Percentiles rank a stretch among this genome's conserved stretches.
Evolutionary conservation across 2,329 filamentous ascomycete species (phyloP).

Genomic region (Pezicula carpinea): DNA sequence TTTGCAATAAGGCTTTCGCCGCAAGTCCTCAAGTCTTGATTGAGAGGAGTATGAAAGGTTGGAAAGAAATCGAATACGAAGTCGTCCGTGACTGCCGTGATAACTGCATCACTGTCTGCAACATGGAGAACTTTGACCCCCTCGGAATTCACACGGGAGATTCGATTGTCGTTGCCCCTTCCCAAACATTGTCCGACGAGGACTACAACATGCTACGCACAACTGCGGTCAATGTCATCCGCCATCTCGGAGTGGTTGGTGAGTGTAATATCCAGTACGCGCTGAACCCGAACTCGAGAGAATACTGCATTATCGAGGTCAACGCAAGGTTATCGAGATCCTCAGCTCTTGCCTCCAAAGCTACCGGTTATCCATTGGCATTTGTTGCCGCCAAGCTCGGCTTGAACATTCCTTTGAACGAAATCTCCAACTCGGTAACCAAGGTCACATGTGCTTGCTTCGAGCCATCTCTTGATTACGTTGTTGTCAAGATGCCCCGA

Average conservation of each 20-base stretch:
- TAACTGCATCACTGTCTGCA: slow-evolving; percentile 99
- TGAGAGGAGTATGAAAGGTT: slow-evolving; percentile 98
- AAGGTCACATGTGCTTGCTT: slow-evolving; percentile 96
- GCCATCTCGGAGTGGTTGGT: slow-evolving; percentile 93
- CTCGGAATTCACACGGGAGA: slow-evolving; percentile 97
- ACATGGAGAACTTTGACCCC: slow-evolving; percentile 99
- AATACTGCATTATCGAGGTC: slow-evolving; percentile 99
- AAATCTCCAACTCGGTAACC: slow-evolving; percentile 94
- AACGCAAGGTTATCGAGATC: slow-evolving; percentile 95
- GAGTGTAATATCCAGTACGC: slow-evolving; percentile 99
- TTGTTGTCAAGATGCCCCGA: slow-evolving; percentile 96
- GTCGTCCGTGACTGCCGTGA: slow-evolving; percentile 92
- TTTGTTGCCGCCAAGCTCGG: slow-evolving; percentile 97
- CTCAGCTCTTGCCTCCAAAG: slow-evolving; percentile 92
- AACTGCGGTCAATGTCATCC: slow-evolving; percentile 94
- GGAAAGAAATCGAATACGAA: slow-evolving; percentile 99
- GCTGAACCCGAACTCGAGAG: slow-evolving; percentile 86
- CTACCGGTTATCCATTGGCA: slow-evolving; percentile 90
- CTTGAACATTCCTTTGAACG: slow-evolving; percentile 89
- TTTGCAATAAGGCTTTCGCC: slow-evolving; percentile 93
- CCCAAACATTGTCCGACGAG: slow-evolving; percentile 92
- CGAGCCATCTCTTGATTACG: slow-evolving; percentile 95
- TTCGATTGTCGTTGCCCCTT: slow-evolving; percentile 95
- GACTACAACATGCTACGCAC: slow-evolving; percentile 99
- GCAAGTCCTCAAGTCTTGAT: slow-evolving; percentile 94